Base-by-base conservation (phyloP, 116 monocot genomes). In the Posidonia oceanica region DNA sequence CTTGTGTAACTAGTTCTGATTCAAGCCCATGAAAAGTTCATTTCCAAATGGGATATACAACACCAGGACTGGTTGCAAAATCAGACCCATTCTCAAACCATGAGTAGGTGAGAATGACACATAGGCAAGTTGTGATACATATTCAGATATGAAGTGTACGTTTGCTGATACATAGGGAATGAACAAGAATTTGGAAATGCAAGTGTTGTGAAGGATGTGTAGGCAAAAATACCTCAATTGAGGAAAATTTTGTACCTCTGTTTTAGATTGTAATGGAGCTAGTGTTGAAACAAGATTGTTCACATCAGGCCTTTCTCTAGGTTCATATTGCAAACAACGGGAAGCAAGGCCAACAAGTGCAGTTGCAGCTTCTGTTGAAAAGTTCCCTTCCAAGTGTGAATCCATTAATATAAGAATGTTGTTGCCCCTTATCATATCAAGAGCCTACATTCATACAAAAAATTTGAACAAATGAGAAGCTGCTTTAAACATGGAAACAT, bases 361-460 rank as follows among this genome's bases (percentile, higher is more conserved):
- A 11, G 91, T 75, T 54, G 95, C 91, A 79, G 91, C 88, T 76
- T 95, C 95, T 77, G 88, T 84, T 68, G 88, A 74, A 84, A 88
- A 95, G 60, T 95, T 91, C 18, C 95, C 95, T 65, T 95, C 95
- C 74, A 95, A 71, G 10, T 91, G 90, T 73, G 95, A 91, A 74
- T 91, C 95, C 85, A 95, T 88, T 48, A 95, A 57, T 66, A 96
- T 58, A 68, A 88, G 78, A 18, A 88, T 80, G 66, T 91, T 91
- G 61, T 96, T 96, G 11, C 91, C 91, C 69, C 91, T 86, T 77
- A 96, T 88, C 58, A 96, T 80, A 71, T 96, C 95, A 48, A 96
- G 73, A 36, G 95, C 95, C 95, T 91, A 21, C 44, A 66, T n/a
- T 18, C 42, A 66, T 17, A 11, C 17, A 20, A 15, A 14, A 56